Evolutionary conservation across 176 grass and related monocot species (phyloP).

Genomic region (Oryza punctata): DNA sequence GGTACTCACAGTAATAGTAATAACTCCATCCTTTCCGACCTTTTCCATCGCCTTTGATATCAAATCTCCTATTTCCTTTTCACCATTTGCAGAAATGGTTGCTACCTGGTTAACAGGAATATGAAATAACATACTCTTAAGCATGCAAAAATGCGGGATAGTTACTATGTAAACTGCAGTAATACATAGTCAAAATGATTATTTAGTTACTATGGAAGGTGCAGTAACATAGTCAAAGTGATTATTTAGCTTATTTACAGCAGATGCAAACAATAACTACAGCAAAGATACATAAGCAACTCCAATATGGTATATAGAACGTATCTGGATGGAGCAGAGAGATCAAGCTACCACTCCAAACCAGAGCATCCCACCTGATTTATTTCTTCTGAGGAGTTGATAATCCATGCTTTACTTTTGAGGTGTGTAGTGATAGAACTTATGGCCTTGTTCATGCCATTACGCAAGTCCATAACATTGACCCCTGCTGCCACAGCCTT

Average conservation of each 20-base stretch:
- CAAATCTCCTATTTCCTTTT: slow-evolving; percentile 94
- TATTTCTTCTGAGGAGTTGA: slow-evolving; percentile 83
- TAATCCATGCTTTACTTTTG: slow-evolving; percentile 78
- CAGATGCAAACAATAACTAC: not conserved
- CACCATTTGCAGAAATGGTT: slow-evolving; percentile 94
- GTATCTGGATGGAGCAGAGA: not conserved
- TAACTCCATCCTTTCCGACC: slow-evolving; percentile 93
- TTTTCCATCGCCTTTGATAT: slow-evolving; percentile 88
- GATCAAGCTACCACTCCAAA: not conserved
- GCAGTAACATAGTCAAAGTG: not conserved
- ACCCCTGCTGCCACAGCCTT: slow-evolving; percentile 87
- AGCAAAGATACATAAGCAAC: slow-evolving; percentile 30
- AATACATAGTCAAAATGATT: not conserved
- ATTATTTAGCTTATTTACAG: not conserved
- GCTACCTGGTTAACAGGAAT: slow-evolving; percentile 67
- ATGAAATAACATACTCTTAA: slow-evolving; percentile 10
- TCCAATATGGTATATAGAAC: not conserved
- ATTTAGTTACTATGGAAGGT: not conserved
- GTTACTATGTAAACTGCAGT: not conserved
- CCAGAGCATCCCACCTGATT: slow-evolving; percentile 61
- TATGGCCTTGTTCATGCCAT: slow-evolving; percentile 87
- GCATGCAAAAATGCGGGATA: no score
- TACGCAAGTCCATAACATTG: slow-evolving; percentile 88
- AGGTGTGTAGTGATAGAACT: slow-evolving; percentile 66
- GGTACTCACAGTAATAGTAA: slow-evolving; percentile 80